Evolutionary conservation across 768 basidiomycete genomes (phyloP).

Genomic region (Lanmaoa pseudosensibilis): DNA sequence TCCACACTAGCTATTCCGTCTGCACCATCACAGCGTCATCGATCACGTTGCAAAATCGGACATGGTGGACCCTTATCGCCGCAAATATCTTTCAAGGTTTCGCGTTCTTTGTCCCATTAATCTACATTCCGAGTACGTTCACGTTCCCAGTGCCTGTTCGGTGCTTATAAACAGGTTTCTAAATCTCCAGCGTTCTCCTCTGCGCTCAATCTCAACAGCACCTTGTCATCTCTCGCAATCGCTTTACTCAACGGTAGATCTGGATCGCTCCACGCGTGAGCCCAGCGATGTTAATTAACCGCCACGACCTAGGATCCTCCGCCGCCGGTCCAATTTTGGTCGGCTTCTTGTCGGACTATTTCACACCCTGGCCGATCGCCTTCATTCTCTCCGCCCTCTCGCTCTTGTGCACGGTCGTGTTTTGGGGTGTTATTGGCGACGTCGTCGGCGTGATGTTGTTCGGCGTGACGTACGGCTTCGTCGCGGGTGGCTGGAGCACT

Average conservation of each 20-base stretch:
- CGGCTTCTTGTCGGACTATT: background rate
- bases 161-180: too few species aligned
- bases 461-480: background rate
- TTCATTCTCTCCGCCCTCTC: background rate
- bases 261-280: too few species aligned
- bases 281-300: background rate
- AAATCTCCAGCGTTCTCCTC: background rate
- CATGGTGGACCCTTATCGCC: background rate
- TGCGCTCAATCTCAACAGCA: background rate
- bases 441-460: background rate
- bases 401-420: background rate
- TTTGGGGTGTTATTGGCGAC: slow-evolving; percentile 1
- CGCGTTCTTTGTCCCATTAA: background rate
- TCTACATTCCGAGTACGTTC: background rate
- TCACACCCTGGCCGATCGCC: background rate
- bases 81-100: background rate
- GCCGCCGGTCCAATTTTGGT: background rate
- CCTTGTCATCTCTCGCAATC: background rate
- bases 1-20: background rate
- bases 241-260: background rate
- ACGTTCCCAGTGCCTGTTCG: background rate
- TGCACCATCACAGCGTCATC: background rate
- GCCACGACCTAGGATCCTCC: background rate
- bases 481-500: background rate
- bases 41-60: background rate